Base-by-base conservation (phyloP, 345 rosid species). In the Nasturtium officinale region DNA sequence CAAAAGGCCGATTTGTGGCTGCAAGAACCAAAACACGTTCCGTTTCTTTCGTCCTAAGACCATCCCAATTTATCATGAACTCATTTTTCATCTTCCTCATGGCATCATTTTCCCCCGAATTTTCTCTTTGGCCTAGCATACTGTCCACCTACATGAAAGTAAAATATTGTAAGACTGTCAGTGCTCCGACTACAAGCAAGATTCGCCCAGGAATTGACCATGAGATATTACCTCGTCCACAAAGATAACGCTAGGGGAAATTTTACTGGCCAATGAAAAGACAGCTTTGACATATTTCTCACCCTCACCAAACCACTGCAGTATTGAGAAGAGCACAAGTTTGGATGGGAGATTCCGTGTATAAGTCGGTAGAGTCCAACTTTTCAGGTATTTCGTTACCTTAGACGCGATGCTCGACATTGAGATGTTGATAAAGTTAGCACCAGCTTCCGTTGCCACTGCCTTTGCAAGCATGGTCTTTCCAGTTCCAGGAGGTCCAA, bases 391-490 rank as follows among this genome's bases (percentile, higher is more conserved):
- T 46, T 75, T 47, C 37, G 61, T 48, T 62, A 94, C 99, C 96
- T 94, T 94, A 6, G 96, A 91, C 25, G 91, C 73, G 72, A 94
- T 88, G 85, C 89, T 94, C 28, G 99, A 94, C 93, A 90, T 86
- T 28, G 96, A 87, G 48, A 91, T 86, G 77, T 89, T 91, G 48
- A 95, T 88, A 76, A 95, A 95, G 78, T 88, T 89, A 42, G 99
- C 99, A 66, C 91, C 96, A 76, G 96, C 96, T 85, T 95, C 99
- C n/a, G 93, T 95, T 65, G 99, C 97, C 59, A 95, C 91, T 9
- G 99, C 96, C 78, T 95, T 95, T 26, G 99, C 97, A 52, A 91
- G 90, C 91, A 95, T 90, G 29, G 99, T 95, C 80, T 91, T 95
- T 16, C 99, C 97, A 26, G 97, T 91, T 62, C 97, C 99, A 69